Base-by-base conservation (phyloP, 176 grass and related monocot species). In the Triticum aestivum region DNA sequence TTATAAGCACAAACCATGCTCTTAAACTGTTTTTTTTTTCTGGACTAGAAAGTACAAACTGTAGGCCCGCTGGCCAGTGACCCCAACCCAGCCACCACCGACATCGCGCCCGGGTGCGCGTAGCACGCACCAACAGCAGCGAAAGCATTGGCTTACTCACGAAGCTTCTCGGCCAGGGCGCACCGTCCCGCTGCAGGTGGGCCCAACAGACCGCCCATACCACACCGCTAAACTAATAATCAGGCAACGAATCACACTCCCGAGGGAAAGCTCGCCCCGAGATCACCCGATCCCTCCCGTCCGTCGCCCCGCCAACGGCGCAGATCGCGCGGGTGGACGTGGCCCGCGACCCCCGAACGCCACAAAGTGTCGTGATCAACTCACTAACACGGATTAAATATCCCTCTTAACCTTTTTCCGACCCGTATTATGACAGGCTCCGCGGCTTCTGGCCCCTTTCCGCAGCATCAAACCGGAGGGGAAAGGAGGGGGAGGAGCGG, bases 401-500 rank as follows among this genome's bases (percentile, higher is more conserved):
- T 54, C 51, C 51, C 15, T 54, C 5, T 18, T 17, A 74, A 32
- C 6, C 6, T 45, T 71, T 45, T 62, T 11, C 17, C 29, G 62
- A 73, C 8, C 9, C 27, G 64, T 45, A 1, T 54, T 68, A 34
- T 61, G 17, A 52, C 56, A 38, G 73, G 73, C 49, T 44, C 33
- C 14, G 69, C 33, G 37, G 3, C 87, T 81, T 65, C 56, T 27
- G 20, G 42, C 24, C 26, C 65, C 29, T 85, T 85, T 29, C 44
- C 44, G 34, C 77, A 59, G 45, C 87, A 42, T 49, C 75, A 39
- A 70, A 88, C 47, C 66, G 54, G 83, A 51, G 78, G 51, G 51
- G 51, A 54, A 54, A 54, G 51, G 51, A 18, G 18, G 51, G 51
- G 49, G 49, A 52, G 32, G 32, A 35, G 81, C 37, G 73, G 65